Base-by-base conservation (phyloP, 768 basidiomycete genomes). In the Podaxis sp. region DNA sequence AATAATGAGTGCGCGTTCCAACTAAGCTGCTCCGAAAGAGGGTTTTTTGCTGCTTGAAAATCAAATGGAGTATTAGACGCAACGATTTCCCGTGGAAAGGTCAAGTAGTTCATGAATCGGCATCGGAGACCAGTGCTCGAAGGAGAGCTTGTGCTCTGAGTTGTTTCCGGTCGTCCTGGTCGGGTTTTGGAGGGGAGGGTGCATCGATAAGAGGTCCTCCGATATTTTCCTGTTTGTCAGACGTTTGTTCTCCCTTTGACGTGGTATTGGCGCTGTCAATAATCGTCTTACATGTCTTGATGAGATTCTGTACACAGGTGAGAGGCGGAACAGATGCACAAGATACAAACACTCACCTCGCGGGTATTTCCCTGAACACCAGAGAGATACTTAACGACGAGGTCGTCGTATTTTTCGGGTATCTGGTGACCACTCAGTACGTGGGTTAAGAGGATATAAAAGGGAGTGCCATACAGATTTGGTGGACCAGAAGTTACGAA, bases 401-500 rank as follows among this genome's bases (percentile, higher is more conserved):
- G 74, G 0, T 76, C 66, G n/a, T 82, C 41, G 65, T 86, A 80
- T 26, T 49, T 68, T n/a, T 83, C 82, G 7, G 86, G 84, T 58
- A 87, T 77, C 87, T 87, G 65, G 5, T 46, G 36, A 28, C 24
- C 26, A 24, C 12, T 52, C 44, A 30, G 28, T 10, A 33, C 7
- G 55, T 63, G 24, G 57, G 38, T 41, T 36, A 40, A 48, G 26
- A 48, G 30, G 7, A 61, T 38, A 13, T 41, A 65, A 30, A 54
- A 6, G 51, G 53, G 38, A 48, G 20, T 56, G 52, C 68, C 80
- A 75, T 64, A 82, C 82, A 64, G 73, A 66, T 64, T 78, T 72
- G 12, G 76, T 76, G 2, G 82, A 84, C 84, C 84, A 90, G 10
- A 87, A 64, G 65, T 90, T 86, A 11, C 87, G 82, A 61, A 89